Evolutionary conservation across 306 rosid genomes (phyloP).

Genomic region (Cicer yamashitae): DNA sequence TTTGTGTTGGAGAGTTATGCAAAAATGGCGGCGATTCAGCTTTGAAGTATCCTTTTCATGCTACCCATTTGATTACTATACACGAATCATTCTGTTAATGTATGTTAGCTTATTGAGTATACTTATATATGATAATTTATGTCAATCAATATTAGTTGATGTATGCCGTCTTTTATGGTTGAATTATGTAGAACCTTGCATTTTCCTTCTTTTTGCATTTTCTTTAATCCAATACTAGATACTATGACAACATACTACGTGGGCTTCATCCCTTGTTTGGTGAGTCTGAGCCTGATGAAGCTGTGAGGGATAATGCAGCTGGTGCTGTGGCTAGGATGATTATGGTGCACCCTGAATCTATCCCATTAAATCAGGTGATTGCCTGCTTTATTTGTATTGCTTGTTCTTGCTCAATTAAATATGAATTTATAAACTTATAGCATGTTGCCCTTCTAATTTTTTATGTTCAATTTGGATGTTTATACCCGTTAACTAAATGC

Average conservation of each 20-base stretch:
- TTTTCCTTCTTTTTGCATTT: slow-evolving; percentile 20
- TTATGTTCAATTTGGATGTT: slow-evolving; percentile 23
- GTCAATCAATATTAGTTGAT: slow-evolving; percentile 14
- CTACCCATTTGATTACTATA: slow-evolving; percentile 20
- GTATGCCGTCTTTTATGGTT: slow-evolving; percentile 29
- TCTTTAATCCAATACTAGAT: slow-evolving; percentile 65
- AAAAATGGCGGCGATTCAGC: slow-evolving; percentile 88
- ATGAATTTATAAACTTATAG: slow-evolving; percentile 13
- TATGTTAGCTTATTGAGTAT: slow-evolving; percentile 3
- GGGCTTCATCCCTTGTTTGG: slow-evolving; percentile 93
- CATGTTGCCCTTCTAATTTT: slow-evolving; percentile 3
- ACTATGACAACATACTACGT: slow-evolving; percentile 74
- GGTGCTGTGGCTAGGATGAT: slow-evolving; percentile 99
- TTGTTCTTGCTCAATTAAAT: slow-evolving; percentile 3
- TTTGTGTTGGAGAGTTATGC: slow-evolving; percentile 98
- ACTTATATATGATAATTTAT: slow-evolving; percentile 21
- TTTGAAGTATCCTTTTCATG: slow-evolving; percentile 74
- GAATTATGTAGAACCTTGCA: slow-evolving; percentile 8
- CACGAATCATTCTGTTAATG: slow-evolving; percentile 20
- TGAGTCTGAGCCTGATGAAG: slow-evolving; percentile 95
- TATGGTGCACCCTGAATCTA: slow-evolving; percentile 92
- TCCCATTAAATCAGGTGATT: slow-evolving; percentile 88
- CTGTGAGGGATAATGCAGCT: slow-evolving; percentile 96
- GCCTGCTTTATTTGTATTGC: slow-evolving; percentile 23
- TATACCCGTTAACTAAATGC: slow-evolving; percentile 21